Percentiles rank a stretch among this genome's conserved stretches.
Conservation (phyloP, 2,329 filamentous ascomycete species). For the Coleophoma cylindrospora region DNA sequence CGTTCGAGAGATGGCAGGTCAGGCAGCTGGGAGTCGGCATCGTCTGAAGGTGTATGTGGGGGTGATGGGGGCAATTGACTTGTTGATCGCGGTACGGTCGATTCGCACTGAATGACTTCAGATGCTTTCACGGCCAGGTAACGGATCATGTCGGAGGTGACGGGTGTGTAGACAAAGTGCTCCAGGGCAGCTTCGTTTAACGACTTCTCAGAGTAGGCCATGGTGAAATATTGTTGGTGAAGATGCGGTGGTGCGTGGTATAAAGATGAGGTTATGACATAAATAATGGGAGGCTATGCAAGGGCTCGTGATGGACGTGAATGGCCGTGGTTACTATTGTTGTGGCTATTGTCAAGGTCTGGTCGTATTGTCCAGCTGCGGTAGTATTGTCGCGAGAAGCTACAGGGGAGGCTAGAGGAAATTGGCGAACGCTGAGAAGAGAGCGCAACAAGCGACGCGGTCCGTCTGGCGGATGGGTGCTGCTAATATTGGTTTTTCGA, state of each 20-base stretch:
- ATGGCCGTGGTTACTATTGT: neutral
- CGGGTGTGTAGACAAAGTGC: conserved; percentile 73
- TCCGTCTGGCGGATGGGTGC: too few relatives aligned
- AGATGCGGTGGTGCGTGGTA: neutral
- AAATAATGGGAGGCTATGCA: neutral
- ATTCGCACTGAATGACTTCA: conserved; percentile 77
- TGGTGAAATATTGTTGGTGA: conserved; percentile 2
- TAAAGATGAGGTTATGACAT: conserved; percentile 1
- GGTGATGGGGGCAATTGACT: conserved; percentile 31
- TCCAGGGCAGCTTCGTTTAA: conserved; percentile 69
- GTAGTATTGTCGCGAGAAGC: neutral
- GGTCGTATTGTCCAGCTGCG: neutral
- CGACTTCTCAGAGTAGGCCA: conserved; percentile 9
- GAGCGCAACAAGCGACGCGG: neutral
- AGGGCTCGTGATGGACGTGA: neutral
- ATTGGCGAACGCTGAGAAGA: neutral
- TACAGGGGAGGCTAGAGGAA: neutral
- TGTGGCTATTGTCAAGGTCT: neutral
- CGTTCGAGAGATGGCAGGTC: conserved; percentile 74
- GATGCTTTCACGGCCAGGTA: conserved; percentile 71
- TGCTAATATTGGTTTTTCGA: neutral
- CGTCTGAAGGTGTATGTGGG: conserved; percentile 46
- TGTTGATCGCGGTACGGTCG: conserved; percentile 44
- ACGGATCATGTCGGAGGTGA: conserved; percentile 70
- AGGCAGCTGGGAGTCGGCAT: conserved; percentile 3